Conservation (phyloP, 495 filamentous ascomycete genomes). For the Aspergillus hancockii region DNA sequence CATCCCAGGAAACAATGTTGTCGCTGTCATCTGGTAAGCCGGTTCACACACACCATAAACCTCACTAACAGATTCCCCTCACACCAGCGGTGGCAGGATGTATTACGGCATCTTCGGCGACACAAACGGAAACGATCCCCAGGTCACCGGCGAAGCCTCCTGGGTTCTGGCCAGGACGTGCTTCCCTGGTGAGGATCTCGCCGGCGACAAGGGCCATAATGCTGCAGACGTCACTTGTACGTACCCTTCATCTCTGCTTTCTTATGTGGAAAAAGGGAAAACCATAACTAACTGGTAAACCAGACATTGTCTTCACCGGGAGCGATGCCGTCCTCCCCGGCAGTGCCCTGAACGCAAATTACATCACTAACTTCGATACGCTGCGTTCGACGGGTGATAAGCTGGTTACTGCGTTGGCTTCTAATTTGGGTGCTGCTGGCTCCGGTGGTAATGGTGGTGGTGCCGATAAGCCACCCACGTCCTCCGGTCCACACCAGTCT, state of each 20-base stretch:
- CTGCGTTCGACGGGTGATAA: constrained; percentile 36
- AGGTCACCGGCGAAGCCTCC: constrained; percentile 41
- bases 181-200: constrained; percentile 36
- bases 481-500: neutral
- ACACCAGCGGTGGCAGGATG: constrained; percentile 35
- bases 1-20: constrained; percentile 38
- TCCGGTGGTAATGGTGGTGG: no score
- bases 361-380: constrained; percentile 37
- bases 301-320: constrained; percentile 40
- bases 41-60: neutral
- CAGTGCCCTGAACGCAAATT: constrained; percentile 33
- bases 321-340: constrained; percentile 29
- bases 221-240: constrained; percentile 38
- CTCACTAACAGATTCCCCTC: neutral
- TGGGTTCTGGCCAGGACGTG: constrained; percentile 44
- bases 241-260: neutral
- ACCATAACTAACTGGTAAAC: neutral
- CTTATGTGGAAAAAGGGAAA: neutral
- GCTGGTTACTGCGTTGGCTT: constrained; percentile 37
- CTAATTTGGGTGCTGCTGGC: constrained; percentile 19
- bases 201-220: constrained; percentile 33
- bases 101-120: constrained; percentile 44
- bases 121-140: constrained; percentile 33
- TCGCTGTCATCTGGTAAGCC: constrained; percentile 40
- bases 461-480: neutral